A percentile compares a stretch with the other conserved stretches of the same genome.
Conservation (phyloP, 352 stramenopile genomes). For the Globisporangium lucens region DNA sequence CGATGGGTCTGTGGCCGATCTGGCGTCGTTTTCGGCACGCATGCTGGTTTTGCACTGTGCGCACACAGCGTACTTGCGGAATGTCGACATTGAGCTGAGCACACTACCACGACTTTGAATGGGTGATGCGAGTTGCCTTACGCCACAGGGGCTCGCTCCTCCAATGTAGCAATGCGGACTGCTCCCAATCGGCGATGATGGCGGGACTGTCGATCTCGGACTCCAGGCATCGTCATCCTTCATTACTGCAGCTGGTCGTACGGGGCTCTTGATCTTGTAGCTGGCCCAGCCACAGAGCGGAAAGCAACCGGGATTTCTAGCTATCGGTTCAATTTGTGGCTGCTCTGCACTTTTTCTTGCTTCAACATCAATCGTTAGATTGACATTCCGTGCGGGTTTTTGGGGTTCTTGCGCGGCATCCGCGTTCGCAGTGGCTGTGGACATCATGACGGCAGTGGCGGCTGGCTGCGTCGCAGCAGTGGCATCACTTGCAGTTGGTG, state of each 20-base stretch:
- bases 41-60: slow-evolving; percentile 6
- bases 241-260: background rate
- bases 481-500: background rate
- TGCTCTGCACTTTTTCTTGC: background rate
- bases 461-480: background rate
- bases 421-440: background rate
- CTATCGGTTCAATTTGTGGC: background rate
- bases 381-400: background rate
- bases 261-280: slow-evolving; percentile 6
- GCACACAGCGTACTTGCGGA: slow-evolving; percentile 13
- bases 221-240: background rate
- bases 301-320: slow-evolving; percentile 12
- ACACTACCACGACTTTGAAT: background rate
- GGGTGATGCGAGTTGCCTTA: slow-evolving; percentile 7
- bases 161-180: slow-evolving; percentile 10
- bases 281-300: slow-evolving; percentile 9
- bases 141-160: background rate
- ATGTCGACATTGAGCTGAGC: background rate
- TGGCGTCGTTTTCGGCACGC: background rate
- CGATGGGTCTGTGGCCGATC: background rate
- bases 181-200: slow-evolving; percentile 1
- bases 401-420: background rate
- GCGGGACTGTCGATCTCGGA: background rate
- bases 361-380: slow-evolving; percentile 8
- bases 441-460: background rate